Conservation (phyloP, 148 eudicot species). For the Euryodendron excelsum region DNA sequence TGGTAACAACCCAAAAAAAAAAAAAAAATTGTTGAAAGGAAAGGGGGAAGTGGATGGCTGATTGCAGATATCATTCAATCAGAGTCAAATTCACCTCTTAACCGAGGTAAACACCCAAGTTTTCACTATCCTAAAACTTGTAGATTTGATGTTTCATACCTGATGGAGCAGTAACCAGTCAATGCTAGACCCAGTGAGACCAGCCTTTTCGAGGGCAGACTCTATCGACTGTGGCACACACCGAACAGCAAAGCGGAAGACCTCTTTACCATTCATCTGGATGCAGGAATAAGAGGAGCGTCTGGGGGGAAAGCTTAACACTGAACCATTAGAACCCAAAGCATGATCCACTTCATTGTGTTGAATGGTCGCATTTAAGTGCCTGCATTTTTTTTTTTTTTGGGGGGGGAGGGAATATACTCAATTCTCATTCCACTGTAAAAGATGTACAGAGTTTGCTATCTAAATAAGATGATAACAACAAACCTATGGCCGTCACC, state of each 20-base stretch:
- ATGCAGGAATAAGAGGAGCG: constrained; percentile 58
- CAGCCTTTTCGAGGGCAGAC: constrained; percentile 70
- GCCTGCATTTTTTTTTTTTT: too few species aligned
- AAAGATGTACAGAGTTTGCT: neutral
- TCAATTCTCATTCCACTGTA: neutral
- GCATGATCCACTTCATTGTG: constrained; percentile 42
- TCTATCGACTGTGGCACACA: constrained; percentile 79
- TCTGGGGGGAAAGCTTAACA: constrained; percentile 53
- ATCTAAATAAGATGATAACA: neutral
- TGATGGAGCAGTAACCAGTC: constrained; percentile 97
- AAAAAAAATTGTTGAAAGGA: too few species aligned
- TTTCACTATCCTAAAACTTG: too few species aligned
- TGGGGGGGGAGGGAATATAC: neutral
- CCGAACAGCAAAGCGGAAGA: constrained; percentile 78
- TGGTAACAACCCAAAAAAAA: too few species aligned
- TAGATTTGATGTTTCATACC: constrained; percentile 57
- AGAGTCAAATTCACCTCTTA: too few species aligned
- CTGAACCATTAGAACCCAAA: constrained; percentile 53
- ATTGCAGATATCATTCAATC: too few species aligned
- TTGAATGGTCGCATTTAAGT: constrained; percentile 60
- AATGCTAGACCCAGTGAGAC: constrained; percentile 56
- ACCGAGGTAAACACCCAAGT: too few species aligned
- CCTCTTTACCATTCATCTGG: constrained; percentile 93
- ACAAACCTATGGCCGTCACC: constrained; percentile 84
- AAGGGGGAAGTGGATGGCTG: too few species aligned